Base-by-base conservation (phyloP, 352 stramenopile species). In the Phytophthora pini region DNA sequence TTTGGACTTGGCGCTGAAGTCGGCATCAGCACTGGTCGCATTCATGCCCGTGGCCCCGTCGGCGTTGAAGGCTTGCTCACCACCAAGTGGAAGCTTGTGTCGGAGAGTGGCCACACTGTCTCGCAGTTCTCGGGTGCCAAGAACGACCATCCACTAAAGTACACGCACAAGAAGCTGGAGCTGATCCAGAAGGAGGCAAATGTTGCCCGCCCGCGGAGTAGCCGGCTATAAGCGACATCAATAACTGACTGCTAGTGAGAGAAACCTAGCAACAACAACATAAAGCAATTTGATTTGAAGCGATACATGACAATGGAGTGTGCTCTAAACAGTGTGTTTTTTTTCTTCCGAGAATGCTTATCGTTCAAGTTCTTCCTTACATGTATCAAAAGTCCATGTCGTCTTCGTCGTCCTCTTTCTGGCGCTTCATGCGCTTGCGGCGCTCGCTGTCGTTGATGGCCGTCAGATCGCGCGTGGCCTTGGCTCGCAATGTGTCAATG, bases 1-100 rank as follows among this genome's bases (percentile, higher is more conserved):
- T 99, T 99, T 81, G 98, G 98, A 15, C 79, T 99, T 13, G 98
- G 98, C 63, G 98, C 96, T 2, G 97, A 99, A 76, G 95, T 99
- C 36, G 98, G 98, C 11, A 99, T 99, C 62, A 98, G 90, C 39
- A 99, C 98, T 13, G 96, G 96, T 53, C 82, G 95, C 26, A 99
- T 99, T 71, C 97, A 99, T 80, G 93, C 97, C 15, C 92, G 98
- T 53, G 97, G 97, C 5, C 96, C 95, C 11, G 94, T 98, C 6
- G 98, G 98, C 27, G 96, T 99, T 4, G 95, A 99, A 65, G 97
- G 97, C 17, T 68, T 99, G 48, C 82, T 99, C 15, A 99, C 96
- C 13, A 98, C 95, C 36, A 99, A 99, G 79, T 99, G 96, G 96
- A 97, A 98, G 65, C 80, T 99, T 32, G 78, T 89, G 44, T 89